phyloP scores from a whole-genome alignment of 495 filamentous ascomycete species.

The Acidomyces sp. region DNA sequence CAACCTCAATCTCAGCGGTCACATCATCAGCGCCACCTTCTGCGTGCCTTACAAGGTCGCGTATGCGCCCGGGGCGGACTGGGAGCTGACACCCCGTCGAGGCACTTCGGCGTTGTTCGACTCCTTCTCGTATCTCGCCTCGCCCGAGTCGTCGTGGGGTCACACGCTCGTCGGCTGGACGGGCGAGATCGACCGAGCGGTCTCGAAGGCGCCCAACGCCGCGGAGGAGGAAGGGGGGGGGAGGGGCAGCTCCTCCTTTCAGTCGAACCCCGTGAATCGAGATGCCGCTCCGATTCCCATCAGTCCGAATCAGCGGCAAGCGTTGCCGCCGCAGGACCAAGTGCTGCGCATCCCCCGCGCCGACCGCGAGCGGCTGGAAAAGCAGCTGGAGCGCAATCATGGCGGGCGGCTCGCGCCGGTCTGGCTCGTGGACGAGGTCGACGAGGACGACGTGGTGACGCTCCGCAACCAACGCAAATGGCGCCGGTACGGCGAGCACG shows the following conservation, averaged over 20 bases:
- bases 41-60: conserved; percentile 66
- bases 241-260: conserved; percentile 25
- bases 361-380: conserved; percentile 57
- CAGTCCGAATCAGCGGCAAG: conserved; percentile 35
- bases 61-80: conserved; percentile 53
- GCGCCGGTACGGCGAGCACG: conserved; percentile 78
- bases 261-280: conserved; percentile 36
- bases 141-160: conserved; percentile 61
- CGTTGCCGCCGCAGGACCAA: conserved; percentile 1
- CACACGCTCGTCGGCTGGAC: conserved; percentile 88
- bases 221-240: not conserved
- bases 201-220: not conserved
- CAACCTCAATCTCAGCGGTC: conserved; percentile 57
- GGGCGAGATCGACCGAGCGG: conserved; percentile 58
- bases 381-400: conserved; percentile 51
- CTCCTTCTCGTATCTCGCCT: conserved; percentile 70
- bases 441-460: conserved; percentile 44
- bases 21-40: conserved; percentile 77
- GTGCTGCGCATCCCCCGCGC: conserved; percentile 23
- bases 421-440: conserved; percentile 63
- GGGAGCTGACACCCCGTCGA: conserved; percentile 63
- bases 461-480: conserved; percentile 68
- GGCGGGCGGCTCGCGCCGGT: conserved; percentile 64
- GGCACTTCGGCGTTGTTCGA: conserved; percentile 85
- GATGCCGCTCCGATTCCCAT: conserved; percentile 61